A percentile compares a stretch with the other conserved stretches of the same genome.
These are phyloP conservation scores for Isabelozyma gotoi DNA, from an alignment of 805 yeast genomes.

Conservation along the genomic window DNA sequence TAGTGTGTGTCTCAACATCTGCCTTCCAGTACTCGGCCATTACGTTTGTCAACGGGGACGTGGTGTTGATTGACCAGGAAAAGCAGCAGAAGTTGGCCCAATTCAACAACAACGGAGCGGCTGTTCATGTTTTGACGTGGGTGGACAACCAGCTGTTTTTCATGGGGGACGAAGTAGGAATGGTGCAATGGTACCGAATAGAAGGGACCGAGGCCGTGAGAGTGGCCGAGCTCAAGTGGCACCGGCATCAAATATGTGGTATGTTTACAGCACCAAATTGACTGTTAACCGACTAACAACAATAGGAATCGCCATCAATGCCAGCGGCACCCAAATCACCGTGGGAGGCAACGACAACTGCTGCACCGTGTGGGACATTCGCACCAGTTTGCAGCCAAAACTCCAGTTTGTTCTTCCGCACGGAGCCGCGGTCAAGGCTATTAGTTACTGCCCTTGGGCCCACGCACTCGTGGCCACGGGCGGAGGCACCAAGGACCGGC, in stretches of 20 bases:
- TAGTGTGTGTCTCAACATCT: slow-evolving; percentile 1
- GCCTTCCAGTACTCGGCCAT: slow-evolving; percentile 60
- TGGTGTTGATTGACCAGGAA: slow-evolving; percentile 45
- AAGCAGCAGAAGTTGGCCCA: slow-evolving; percentile 12
- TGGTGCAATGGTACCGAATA: slow-evolving; percentile 3
- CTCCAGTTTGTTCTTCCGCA: slow-evolving; percentile 57
- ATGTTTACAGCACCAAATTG: slow-evolving; percentile 11
- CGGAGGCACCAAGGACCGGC: slow-evolving; percentile 81
- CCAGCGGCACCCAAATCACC: slow-evolving; percentile 57
- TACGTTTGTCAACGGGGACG: slow-evolving; percentile 58
- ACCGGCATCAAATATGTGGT: slow-evolving; percentile 41
- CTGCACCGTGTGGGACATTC: slow-evolving; percentile 75
- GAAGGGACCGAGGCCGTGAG: slow-evolving; percentile 6
- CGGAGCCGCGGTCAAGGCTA: slow-evolving; percentile 84
- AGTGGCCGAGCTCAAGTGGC: slow-evolving; percentile 19
- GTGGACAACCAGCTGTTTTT: slow-evolving; percentile 42
- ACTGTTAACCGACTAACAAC: slow-evolving; percentile 15
- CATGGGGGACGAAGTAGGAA: slow-evolving; percentile 50
- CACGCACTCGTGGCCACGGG: slow-evolving; percentile 81
- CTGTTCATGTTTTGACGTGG: slow-evolving; percentile 66
- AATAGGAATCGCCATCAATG: slow-evolving; percentile 58
- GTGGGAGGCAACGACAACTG: slow-evolving; percentile 85
- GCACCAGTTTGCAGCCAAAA: slow-evolving; percentile 38
- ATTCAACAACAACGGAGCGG: slow-evolving; percentile 23
- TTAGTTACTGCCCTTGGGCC: slow-evolving; percentile 91